Percentiles rank a stretch among this genome's conserved stretches.
Evolutionary conservation across 306 rosid species (phyloP).

Genomic region (Arachis stenosperma): DNA sequence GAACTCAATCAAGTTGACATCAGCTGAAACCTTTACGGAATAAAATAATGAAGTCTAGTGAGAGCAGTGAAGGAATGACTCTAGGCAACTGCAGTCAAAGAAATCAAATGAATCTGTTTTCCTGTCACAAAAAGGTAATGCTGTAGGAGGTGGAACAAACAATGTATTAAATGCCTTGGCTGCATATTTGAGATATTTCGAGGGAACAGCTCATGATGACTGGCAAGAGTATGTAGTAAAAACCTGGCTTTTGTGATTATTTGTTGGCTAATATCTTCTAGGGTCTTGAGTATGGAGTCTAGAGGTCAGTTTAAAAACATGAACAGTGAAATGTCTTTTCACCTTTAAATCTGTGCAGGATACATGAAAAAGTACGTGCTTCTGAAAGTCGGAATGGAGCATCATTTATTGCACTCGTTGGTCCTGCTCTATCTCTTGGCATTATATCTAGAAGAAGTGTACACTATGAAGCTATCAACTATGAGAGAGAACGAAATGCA

Average conservation of each 20-base stretch:
- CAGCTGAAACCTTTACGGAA: constrained; percentile 54
- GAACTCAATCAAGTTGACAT: constrained; percentile 61
- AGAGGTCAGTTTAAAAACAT: neutral
- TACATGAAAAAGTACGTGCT: constrained; percentile 63
- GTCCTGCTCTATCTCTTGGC: constrained; percentile 78
- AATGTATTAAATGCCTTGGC: constrained; percentile 72
- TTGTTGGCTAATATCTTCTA: constrained; percentile 3
- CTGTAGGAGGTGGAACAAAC: constrained; percentile 67
- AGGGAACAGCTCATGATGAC: constrained; percentile 81
- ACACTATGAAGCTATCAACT: constrained; percentile 75
- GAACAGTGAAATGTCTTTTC: neutral
- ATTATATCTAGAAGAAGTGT: constrained; percentile 82
- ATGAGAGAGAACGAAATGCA: constrained; percentile 76
- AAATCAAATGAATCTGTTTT: constrained; percentile 52
- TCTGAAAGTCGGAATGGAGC: constrained; percentile 78
- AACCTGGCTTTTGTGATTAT: neutral
- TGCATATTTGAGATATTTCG: constrained; percentile 82
- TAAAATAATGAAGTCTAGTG: constrained; percentile 42
- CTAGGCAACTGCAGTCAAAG: constrained; percentile 40
- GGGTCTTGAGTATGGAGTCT: neutral
- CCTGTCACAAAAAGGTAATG: constrained; percentile 52
- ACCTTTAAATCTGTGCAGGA: constrained; percentile 47
- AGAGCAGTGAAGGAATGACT: constrained; percentile 44
- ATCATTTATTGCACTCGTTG: constrained; percentile 70
- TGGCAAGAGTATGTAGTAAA: constrained; percentile 79